Base-by-base conservation (phyloP, 139 green algal species). In the Closterium sp. region DNA sequence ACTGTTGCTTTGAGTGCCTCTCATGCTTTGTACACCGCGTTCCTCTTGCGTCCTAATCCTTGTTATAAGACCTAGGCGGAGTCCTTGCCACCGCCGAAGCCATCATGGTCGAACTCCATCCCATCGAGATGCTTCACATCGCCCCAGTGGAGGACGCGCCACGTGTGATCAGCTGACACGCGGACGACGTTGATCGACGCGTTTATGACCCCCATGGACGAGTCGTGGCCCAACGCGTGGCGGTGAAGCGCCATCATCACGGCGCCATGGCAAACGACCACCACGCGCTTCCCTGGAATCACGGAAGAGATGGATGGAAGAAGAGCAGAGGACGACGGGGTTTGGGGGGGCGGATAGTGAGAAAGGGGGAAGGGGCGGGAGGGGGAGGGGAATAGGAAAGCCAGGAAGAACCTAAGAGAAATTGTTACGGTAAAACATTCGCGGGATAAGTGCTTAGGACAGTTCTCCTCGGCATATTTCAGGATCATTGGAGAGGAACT, bases 111-210 rank as follows among this genome's bases (percentile, higher is more conserved):
- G 55, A 76, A 76, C 25, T 76, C 55, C 55, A 76, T 12, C 25
- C 55, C 55, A 28, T 76, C 12, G 55, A 87, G 84, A 34, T 87
- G 84, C 31, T 34, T 35, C 31, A 87, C 84, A 34, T 87, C 84
- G 12, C 84, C 84, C 84, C 84, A 87, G 84, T 35, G 84, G 0
- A 87, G 84, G 23, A 87, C 32, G 4, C 31, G 32, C 84, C 84
- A 87, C 84, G 32, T 33, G 31, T 87, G 31, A 34, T 87, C 84
- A 87, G 31, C 32, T 23, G 84, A 87, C 31, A 87, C 19, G 31
- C 84, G 31, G 84, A 87, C 32, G 84, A 87, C 12, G 25, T 87
- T 87, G 84, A 87, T 87, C 31, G 84, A 87, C 31, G 84, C 84
- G 32, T 87, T 87, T 19, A 87, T 34, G 84, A 87, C 84, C 32